Base-by-base conservation (phyloP, 495 filamentous ascomycete species). In the Hyaloscypha hepaticicola region DNA sequence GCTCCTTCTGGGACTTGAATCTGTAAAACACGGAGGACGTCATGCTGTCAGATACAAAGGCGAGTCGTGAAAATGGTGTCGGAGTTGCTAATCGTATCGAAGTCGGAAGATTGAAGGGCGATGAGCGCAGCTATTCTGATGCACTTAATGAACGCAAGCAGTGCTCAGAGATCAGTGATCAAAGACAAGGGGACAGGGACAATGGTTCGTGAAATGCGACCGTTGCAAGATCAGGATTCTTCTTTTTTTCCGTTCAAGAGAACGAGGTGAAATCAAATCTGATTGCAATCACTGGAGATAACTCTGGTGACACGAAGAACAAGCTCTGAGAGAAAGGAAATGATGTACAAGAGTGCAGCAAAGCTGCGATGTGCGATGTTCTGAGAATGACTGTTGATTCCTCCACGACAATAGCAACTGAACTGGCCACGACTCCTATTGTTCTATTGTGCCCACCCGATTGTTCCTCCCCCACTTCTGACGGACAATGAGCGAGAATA, bases 21-120 rank as follows among this genome's bases (percentile, higher is more conserved):
- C 96, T 96, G 90, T 96, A 98, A 80, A 96, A 97, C 75, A 99
- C 93, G 67, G 93, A 97, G 61, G 96, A 97, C 78, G 93, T 84
- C 95, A 99, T 99, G 75, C 71, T 88, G 79, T 69, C 65, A 45
- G 29, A 22, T 59, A 58, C 52, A 14, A 48, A 64, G 63, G 64
- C 69, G 55, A 49, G 5, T 61, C 51, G 55, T 55, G 50, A 58
- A 16, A 19, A 11, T 28, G 6, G 38, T 49, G 28, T 45, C 34
- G 64, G 31, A 38, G 53, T 19, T 26, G 65, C n/a, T 31, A 8
- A 49, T 38, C 21, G 38, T 16, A 19, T 58, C 52, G 50, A 19
- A 63, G 51, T 26, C 48, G 33, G 45, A 55, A 33, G 5, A 19
- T 19, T 49, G 52, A 49, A 26, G 31, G 31, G 33, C 19, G 28